Conservation (phyloP, 768 basidiomycete genomes). For the Phylloporus sp. region DNA sequence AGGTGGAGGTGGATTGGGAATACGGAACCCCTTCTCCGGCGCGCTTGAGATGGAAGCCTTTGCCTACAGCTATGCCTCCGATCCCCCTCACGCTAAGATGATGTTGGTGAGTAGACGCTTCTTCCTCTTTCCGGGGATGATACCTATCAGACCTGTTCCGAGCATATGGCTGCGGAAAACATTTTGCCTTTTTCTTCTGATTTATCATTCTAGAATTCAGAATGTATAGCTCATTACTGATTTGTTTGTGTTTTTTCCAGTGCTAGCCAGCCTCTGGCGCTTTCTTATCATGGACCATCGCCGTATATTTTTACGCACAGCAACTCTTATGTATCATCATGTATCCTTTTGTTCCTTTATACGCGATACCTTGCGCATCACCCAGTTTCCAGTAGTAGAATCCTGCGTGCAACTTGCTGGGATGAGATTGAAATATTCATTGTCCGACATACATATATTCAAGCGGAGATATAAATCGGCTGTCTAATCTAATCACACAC, state of each 20-base stretch:
- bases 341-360: too few species aligned
- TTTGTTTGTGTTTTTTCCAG: slow-evolving; percentile 5
- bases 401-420: too few species aligned
- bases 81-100: slow-evolving; percentile 25
- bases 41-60: slow-evolving; percentile 45
- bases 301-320: background rate
- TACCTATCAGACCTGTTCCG: slow-evolving; percentile 76
- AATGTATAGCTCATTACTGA: slow-evolving; percentile 9
- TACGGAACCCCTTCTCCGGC: slow-evolving; percentile 49
- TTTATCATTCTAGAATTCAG: background rate
- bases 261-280: too few species aligned
- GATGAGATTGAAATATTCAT: too few species aligned
- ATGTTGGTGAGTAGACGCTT: slow-evolving; percentile 24
- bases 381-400: too few species aligned
- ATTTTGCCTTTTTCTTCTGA: slow-evolving; percentile 55
- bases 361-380: too few species aligned
- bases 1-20: slow-evolving; percentile 49
- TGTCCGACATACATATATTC: too few species aligned
- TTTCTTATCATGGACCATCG: slow-evolving; percentile 14
- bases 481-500: too few species aligned
- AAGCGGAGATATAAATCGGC: too few species aligned
- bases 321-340: too few species aligned
- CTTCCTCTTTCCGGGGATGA: slow-evolving; percentile 46
- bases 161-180: slow-evolving; percentile 52
- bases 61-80: slow-evolving; percentile 57